Base-by-base conservation (phyloP, 73 alveolate species). In the Urostyla sp. region DNA sequence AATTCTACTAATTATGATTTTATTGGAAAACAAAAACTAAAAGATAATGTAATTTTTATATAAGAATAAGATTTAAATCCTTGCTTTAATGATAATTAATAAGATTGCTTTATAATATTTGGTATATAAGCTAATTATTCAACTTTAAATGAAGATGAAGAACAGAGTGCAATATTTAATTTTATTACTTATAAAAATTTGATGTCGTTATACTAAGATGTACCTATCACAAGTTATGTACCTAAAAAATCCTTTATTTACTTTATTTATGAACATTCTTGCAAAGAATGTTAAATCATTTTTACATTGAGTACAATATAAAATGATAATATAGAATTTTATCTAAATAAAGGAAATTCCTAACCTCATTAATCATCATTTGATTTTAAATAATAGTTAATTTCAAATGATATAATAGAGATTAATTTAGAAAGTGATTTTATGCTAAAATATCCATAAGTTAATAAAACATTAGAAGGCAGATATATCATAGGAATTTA, bases 401-500 rank as follows among this genome's bases (percentile, higher is more conserved):
- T n/a, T n/a, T n/a, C n/a, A n/a, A n/a, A n/a, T n/a, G n/a, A n/a
- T n/a, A n/a, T n/a, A n/a, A 69, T 81, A 8, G 23, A 44, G 38
- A 24, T 34, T 31, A 21, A 31, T 0, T 18, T 37, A 4, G 26
- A 45, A 34, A 21, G 28, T 51, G 23, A 58, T 23, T 66, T 31
- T 21, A 15, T 37, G 11, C 11, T 81, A 46, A 50, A n/a, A n/a
- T n/a, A n/a, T n/a, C 56, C 53, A 31, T 72, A 16, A 48, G 43
- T 46, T 6, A 20, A 0, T 18, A 69, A 27, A 66, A 51, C 55
- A 59, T 31, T 81, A 80, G 54, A 67, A 69, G 85, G 80, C 1
- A 67, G 44, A 21, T 69, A 69, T 49, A 46, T 69, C 1, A 81
- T 81, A n/a, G 91, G 91, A 18, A 59, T 81, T 35, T 69, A 26